Evolutionary conservation across 2,329 filamentous ascomycete genomes (phyloP).

Genomic region (Fusarium phyllophilum): DNA sequence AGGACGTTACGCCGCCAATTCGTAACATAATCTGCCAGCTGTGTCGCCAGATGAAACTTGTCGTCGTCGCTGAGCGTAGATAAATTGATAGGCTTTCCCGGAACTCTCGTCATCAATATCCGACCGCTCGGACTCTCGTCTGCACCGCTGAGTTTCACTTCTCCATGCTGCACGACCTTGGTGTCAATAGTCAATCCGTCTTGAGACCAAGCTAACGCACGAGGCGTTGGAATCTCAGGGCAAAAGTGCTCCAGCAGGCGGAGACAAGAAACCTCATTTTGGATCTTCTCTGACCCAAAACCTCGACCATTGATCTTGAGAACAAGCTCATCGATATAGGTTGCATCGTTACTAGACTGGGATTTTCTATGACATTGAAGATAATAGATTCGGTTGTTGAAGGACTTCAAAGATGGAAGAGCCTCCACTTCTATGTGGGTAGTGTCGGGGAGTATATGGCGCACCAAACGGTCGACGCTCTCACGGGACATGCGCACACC

Average conservation of each 20-base stretch:
- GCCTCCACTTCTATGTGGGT: fast-evolving
- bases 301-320: slow-evolving; percentile 18
- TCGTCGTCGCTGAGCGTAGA: background rate
- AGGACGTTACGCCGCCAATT: background rate
- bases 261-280: slow-evolving; percentile 18
- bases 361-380: background rate
- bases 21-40: slow-evolving; percentile 1
- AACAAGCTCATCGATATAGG: background rate
- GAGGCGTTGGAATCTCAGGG: background rate
- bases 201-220: slow-evolving; percentile 8
- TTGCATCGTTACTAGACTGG: fast-evolving
- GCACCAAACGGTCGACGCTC: background rate
- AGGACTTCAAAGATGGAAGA: background rate
- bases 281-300: background rate
- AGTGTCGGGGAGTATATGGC: background rate
- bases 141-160: background rate
- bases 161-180: fast-evolving
- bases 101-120: slow-evolving; percentile 8
- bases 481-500: background rate
- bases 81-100: background rate
- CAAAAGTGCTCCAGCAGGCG: background rate
- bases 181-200: background rate
- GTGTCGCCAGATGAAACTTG: background rate
- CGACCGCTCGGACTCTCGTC: background rate
- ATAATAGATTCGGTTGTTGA: slow-evolving; percentile 20